Base-by-base conservation (phyloP, 768 basidiomycete species). In the Termitomyces bulborhizus region DNA sequence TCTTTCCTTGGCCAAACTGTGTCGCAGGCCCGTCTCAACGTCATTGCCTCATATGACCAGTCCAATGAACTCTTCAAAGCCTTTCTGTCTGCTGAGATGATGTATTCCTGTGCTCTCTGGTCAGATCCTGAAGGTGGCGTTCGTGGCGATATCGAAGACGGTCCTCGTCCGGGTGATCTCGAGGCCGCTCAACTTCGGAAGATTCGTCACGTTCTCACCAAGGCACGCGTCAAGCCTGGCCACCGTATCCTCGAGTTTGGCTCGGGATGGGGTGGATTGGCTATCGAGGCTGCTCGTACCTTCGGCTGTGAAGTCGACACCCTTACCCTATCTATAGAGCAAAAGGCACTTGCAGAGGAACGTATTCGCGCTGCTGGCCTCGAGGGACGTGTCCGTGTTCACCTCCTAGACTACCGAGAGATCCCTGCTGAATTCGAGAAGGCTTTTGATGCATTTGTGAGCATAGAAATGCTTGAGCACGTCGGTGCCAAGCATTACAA, bases 31-130 rank as follows among this genome's bases (percentile, higher is more conserved):
- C 81, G 86, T n/a, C 75, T 90, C 24, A 90, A 90, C 61, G 88
- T 81, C 15, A 86, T 86, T 54, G 88, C 90, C 3, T 92, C 90
- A 68, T 96, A 96, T 63, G 93, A 96, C 69, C 90, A 93, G 63
- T 93, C 90, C 18, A 96, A 96, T 64, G 85, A 86, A 58, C 78
- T 94, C 57, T 95, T 94, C 75, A 84, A 89, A 76, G 82, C 87
- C 46, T 88, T 93, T 75, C 74, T 93, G 24, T 88, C 86, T 60
- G 76, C 81, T 52, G 93, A 95, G 69, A 95, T 96, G 93, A 95
- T 93, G 82, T 96, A 94, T 70, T 93, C 91, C 0, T 93, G 91
- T 67, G 93, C 83, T 1, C 78, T 95, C 52, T 96, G 90, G 85
- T 75, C 73, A 47, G 81, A 85, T n/a, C 75, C 84, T 9, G 90